Evolutionary conservation across 805 yeast species (phyloP), one percentile per base, ranked within the genome.

Genomic region (Kazachstania taianensis): DNA sequence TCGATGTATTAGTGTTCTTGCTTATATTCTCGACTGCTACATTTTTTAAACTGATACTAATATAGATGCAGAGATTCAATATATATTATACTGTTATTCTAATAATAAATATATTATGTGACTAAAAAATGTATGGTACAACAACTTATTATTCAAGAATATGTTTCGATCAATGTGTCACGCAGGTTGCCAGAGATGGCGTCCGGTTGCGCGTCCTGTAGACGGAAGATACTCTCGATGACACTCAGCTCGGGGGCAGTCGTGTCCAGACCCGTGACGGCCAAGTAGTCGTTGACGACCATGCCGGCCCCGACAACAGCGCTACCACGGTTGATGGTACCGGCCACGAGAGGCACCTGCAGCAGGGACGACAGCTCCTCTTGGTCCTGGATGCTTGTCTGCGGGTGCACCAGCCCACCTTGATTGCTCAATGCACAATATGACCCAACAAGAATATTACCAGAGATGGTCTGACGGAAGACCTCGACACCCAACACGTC

Each of bases 401-500:
- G 95, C 27, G 99, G 96, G 63, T 92, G 99, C 36, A 92, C 98
- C 47, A 92, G 70, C 45, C 97, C 98, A 61, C 99, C 99, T 63
- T 87, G 96, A 66, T 92, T 92, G 30, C 95, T 81, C 48, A 92
- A 70, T 17, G 95, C 66, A 64, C 97, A 89, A 66, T 92, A 92
- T 5, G 95, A 82, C 39, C 99, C 99, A 37, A 92, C 98, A 42
- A 92, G 72, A 40, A 92, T 96, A 63, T 92, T 89, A 49, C 96
- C 96, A 10, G 98, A 96, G 51, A 92, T 87, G 32, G 99, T 92
- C 65, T 92, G 98, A 68, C 97, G 81, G 73, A 92, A 92, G 31
- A 92, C 99, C 66, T 92, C 99, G 36, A 92, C 99, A 41, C 98
- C 99, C 40, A 92, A 72, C 12, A 87, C 96, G 62, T 92, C 99